Percentiles rank a stretch among this genome's conserved stretches.
phyloP scores from a whole-genome alignment of 2,329 filamentous ascomycete genomes.

The Nannizziopsis barbatae region DNA sequence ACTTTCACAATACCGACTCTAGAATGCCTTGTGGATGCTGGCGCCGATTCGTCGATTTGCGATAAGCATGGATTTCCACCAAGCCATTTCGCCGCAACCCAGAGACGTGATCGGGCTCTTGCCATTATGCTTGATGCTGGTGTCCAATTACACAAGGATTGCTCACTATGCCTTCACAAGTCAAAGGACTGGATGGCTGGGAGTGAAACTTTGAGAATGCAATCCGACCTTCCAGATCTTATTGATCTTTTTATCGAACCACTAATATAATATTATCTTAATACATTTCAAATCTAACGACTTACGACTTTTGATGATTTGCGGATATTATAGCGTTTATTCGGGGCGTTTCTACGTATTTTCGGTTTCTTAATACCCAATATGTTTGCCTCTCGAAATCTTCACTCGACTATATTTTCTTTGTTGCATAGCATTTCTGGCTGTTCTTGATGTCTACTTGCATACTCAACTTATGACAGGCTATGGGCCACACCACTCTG shows the following conservation, averaged over 20 bases:
- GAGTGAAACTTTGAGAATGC: not conserved
- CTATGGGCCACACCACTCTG: too few species aligned
- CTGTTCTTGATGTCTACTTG: too few species aligned
- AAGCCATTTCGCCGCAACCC: conserved; percentile 4
- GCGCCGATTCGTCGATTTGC: conserved; percentile 3
- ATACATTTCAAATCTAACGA: too few species aligned
- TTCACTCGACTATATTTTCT: too few species aligned
- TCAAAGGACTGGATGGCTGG: not conserved
- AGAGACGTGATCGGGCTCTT: not conserved
- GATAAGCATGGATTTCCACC: not conserved
- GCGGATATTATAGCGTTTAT: too few species aligned
- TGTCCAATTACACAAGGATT: not conserved
- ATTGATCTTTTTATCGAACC: conserved; percentile 1
- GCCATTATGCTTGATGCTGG: not conserved
- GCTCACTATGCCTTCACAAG: not conserved
- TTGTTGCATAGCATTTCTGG: too few species aligned
- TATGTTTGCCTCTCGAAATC: too few species aligned
- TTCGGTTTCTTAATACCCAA: too few species aligned
- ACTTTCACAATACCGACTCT: not conserved
- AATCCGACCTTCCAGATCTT: not conserved
- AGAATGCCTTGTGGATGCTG: conserved; percentile 3
- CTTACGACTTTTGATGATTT: too few species aligned
- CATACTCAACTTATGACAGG: too few species aligned
- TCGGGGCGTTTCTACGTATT: too few species aligned
- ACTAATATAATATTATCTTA: too few species aligned